Evolutionary conservation across 495 filamentous ascomycete species (phyloP).

Genomic region (Chaetomium fimeti): DNA sequence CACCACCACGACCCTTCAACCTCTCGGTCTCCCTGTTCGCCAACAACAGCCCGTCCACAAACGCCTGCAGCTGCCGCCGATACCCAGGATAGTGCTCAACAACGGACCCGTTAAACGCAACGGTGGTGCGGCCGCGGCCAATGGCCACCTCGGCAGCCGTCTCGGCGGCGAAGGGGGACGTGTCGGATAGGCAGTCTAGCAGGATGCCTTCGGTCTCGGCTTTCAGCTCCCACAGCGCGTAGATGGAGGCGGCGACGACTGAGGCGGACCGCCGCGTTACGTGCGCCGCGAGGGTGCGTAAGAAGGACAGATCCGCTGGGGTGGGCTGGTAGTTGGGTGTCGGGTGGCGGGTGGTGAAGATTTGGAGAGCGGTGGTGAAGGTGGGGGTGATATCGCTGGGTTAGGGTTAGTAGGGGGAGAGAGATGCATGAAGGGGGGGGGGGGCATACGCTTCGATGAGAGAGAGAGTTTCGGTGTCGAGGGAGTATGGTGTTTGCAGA

Average conservation of each 20-base stretch:
- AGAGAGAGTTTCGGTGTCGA: conserved; percentile 61
- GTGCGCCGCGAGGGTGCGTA: conserved; percentile 54
- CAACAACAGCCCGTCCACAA: conserved; percentile 50
- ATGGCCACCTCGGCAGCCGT: conserved; percentile 32
- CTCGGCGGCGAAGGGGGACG: conserved; percentile 24
- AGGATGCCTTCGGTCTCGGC: conserved; percentile 43
- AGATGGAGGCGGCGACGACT: conserved; percentile 61
- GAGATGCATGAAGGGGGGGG: background rate
- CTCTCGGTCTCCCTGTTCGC: background rate
- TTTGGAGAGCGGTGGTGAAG: conserved; percentile 33
- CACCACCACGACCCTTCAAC: too few species aligned
- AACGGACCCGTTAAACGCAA: conserved; percentile 64
- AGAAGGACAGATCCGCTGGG: conserved; percentile 49
- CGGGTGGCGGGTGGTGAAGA: conserved; percentile 49
- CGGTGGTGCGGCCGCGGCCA: conserved; percentile 35
- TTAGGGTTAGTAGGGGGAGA: background rate
- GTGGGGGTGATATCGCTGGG: conserved; percentile 39
- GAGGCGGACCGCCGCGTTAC: conserved; percentile 61
- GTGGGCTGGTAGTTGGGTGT: conserved; percentile 40
- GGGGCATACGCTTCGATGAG: conserved; percentile 56
- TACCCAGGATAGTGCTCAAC: conserved; percentile 65
- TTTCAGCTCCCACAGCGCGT: conserved; percentile 61
- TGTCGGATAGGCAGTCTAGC: background rate
- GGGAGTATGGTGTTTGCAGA: conserved; percentile 53
- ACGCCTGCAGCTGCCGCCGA: conserved; percentile 47